phyloP scores from a whole-genome alignment of 2,329 filamentous ascomycete species.

The Fusarium sp. region DNA sequence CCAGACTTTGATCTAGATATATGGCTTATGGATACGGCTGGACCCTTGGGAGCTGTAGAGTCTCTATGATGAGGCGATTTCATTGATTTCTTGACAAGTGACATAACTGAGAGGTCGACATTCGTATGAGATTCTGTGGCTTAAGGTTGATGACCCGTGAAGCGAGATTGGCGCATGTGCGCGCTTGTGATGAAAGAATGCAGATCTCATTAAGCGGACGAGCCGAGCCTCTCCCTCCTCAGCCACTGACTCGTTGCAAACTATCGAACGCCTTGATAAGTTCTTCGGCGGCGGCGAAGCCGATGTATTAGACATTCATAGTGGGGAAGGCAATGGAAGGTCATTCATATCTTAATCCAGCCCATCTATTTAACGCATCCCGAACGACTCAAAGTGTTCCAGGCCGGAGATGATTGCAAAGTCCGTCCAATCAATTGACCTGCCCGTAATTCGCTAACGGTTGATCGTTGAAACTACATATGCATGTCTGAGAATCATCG shows the following conservation, averaged over 20 bases:
- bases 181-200: too few relatives aligned
- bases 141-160: neutral
- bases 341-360: too few relatives aligned
- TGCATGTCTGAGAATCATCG: neutral
- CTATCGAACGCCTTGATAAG: too few relatives aligned
- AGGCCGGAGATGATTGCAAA: neutral
- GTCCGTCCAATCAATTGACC: accelerated
- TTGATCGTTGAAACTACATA: accelerated
- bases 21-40: constrained; percentile 28
- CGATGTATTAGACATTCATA: too few relatives aligned
- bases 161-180: too few relatives aligned
- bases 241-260: accelerated
- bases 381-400: too few relatives aligned
- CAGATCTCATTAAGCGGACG: accelerated
- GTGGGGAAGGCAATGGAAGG: too few relatives aligned
- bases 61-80: neutral
- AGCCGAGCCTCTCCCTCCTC: neutral
- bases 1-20: constrained; percentile 28
- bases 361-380: too few relatives aligned
- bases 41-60: neutral
- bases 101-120: too few relatives aligned
- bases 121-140: neutral
- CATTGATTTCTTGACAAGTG: accelerated
- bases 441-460: accelerated
- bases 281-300: too few relatives aligned